These are phyloP conservation scores for Aristolochia contorta DNA, from an alignment of 164 flowering plant species.

Conservation along the genomic window DNA sequence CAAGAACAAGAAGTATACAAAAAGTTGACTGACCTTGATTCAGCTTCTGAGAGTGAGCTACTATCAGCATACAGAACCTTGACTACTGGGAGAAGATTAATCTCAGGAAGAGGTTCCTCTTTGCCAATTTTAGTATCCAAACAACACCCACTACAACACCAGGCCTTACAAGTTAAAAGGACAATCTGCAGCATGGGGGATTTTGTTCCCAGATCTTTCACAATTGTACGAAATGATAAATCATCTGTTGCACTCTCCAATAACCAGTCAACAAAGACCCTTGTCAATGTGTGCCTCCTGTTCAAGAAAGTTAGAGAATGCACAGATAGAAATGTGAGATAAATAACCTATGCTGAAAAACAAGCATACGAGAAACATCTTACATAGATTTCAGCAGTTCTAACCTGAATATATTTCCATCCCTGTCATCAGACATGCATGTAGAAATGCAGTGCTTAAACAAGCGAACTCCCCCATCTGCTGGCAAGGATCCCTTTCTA, in stretches of 20 bases:
- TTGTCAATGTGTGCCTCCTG: slow-evolving; percentile 72
- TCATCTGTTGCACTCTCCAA: slow-evolving; percentile 73
- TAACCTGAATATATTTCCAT: slow-evolving; percentile 61
- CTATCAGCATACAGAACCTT: slow-evolving; percentile 72
- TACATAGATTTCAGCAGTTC: neutral
- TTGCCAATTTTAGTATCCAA: slow-evolving; percentile 16
- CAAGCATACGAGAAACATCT: neutral
- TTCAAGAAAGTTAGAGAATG: slow-evolving; percentile 6
- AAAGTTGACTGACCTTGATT: slow-evolving; percentile 33
- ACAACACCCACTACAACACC: slow-evolving; percentile 59
- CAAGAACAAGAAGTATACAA: neutral
- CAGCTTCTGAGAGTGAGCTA: slow-evolving; percentile 25
- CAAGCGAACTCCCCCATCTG: slow-evolving; percentile 73
- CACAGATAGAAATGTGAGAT: neutral
- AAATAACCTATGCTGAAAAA: neutral
- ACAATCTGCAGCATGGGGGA: slow-evolving; percentile 54
- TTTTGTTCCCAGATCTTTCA: slow-evolving; percentile 56
- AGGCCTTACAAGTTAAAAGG: slow-evolving; percentile 59
- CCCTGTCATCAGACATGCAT: slow-evolving; percentile 29
- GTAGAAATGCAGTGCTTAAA: slow-evolving; percentile 78
- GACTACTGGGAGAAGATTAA: slow-evolving; percentile 46
- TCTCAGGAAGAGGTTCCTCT: slow-evolving; percentile 20
- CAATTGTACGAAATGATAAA: slow-evolving; percentile 65
- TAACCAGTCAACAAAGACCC: slow-evolving; percentile 59
- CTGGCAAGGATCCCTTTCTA: slow-evolving; percentile 22